Evolutionary conservation across 441 rosid genomes (phyloP).

Genomic region (Omphalea diandra): DNA sequence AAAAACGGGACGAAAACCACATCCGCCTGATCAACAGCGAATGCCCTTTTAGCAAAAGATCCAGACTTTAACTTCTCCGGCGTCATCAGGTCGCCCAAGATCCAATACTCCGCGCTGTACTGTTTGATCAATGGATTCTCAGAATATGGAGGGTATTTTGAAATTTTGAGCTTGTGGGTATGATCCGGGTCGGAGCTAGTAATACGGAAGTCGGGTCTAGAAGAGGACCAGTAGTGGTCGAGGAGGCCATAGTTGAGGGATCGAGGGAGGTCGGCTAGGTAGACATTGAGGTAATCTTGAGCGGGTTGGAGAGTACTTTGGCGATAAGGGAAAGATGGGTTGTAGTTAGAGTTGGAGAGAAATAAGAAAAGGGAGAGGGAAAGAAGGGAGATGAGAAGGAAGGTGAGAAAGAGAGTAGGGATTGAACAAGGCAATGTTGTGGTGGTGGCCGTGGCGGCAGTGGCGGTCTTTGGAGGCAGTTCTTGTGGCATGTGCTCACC

Average conservation of each 20-base stretch:
- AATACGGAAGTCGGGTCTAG: conserved; percentile 56
- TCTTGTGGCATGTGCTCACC: background rate
- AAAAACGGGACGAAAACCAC: conserved; percentile 86
- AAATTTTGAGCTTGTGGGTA: conserved; percentile 18
- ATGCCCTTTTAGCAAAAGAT: conserved; percentile 69
- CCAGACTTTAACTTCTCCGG: conserved; percentile 36
- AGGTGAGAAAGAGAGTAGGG: conserved; percentile 36
- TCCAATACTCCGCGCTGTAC: conserved; percentile 96
- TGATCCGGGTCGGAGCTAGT: conserved; percentile 70
- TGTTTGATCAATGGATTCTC: conserved; percentile 85
- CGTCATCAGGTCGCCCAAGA: conserved; percentile 70
- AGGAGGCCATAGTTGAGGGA: conserved; percentile 76
- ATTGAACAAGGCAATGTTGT: conserved; percentile 34
- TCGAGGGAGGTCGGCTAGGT: conserved; percentile 68
- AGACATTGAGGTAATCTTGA: conserved; percentile 50
- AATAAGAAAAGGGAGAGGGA: conserved; percentile 36
- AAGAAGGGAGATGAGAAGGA: conserved; percentile 22
- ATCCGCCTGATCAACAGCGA: conserved; percentile 53
- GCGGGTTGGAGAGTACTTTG: conserved; percentile 16
- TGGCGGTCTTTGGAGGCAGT: conserved; percentile 28
- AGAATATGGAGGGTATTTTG: conserved; percentile 53
- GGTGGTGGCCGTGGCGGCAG: conserved; percentile 8
- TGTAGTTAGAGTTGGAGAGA: conserved; percentile 13
- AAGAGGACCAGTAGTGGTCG: conserved; percentile 56
- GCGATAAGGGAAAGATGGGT: conserved; percentile 22